Evolutionary conservation across 106 monocot species (phyloP).

Genomic region (Allium fistulosum): DNA sequence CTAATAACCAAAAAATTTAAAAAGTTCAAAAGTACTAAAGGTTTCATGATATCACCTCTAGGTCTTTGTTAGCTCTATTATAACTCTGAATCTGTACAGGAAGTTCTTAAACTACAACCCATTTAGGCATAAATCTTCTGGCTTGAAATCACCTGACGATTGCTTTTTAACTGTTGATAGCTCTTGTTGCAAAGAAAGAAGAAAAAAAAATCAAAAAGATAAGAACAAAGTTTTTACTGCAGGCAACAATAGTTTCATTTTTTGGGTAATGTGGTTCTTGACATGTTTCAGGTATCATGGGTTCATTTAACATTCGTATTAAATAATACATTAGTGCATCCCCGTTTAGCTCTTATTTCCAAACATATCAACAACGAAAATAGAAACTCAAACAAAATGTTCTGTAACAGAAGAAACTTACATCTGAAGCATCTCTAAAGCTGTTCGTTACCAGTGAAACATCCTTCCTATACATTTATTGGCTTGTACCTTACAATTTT

Average conservation of each 20-base stretch:
- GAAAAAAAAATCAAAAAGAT: no score
- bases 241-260: no score
- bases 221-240: no score
- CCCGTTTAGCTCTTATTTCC: no score
- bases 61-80: constrained; percentile 12
- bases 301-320: no score
- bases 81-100: constrained; percentile 8
- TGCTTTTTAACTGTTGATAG: constrained; percentile 36
- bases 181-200: constrained; percentile 38
- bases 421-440: constrained; percentile 47
- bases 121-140: constrained; percentile 56
- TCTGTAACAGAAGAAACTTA: constrained; percentile 19
- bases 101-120: constrained; percentile 42
- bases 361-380: constrained; percentile 6
- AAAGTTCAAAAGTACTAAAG: no score
- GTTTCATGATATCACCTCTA: constrained; percentile 27
- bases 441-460: constrained; percentile 45
- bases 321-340: no score
- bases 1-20: neutral
- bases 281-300: no score
- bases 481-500: no score
- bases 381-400: neutral
- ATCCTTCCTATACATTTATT: no score
- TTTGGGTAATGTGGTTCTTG: no score
- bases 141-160: constrained; percentile 45